These are phyloP conservation scores for Coemansia sp. DNA, from an alignment of 371 early-diverging fungal genomes.

Conservation along the genomic window DNA sequence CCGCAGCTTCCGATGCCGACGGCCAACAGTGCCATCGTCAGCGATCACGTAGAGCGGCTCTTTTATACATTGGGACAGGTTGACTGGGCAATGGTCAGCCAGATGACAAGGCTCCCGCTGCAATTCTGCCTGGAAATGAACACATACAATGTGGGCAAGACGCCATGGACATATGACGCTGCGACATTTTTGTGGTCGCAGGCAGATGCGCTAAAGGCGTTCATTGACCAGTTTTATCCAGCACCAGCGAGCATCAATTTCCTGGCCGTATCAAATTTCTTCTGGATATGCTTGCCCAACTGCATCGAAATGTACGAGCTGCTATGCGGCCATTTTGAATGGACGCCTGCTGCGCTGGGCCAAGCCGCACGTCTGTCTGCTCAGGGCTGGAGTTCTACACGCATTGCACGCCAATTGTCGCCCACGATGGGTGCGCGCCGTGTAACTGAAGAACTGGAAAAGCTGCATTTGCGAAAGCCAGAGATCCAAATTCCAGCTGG, in stretches of 20 bases:
- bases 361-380: slow-evolving; percentile 7
- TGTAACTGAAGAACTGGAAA: slow-evolving; percentile 1
- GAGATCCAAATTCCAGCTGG: slow-evolving; percentile 8
- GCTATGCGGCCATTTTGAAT: slow-evolving; percentile 28
- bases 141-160: slow-evolving; percentile 18
- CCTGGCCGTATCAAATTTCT: slow-evolving; percentile 35
- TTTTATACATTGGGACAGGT: slow-evolving; percentile 10
- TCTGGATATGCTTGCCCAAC: slow-evolving; percentile 23
- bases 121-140: slow-evolving; percentile 22
- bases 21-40: slow-evolving; percentile 5
- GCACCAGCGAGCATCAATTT: slow-evolving; percentile 25
- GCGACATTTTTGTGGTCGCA: slow-evolving; percentile 15
- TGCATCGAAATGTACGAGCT: slow-evolving; percentile 27
- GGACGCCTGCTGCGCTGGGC: slow-evolving; percentile 10
- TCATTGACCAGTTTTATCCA: slow-evolving; percentile 27
- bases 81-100: slow-evolving; percentile 27
- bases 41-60: slow-evolving; percentile 8
- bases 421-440: slow-evolving; percentile 20
- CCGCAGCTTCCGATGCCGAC: slow-evolving; percentile 4
- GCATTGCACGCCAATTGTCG: slow-evolving; percentile 31
- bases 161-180: slow-evolving; percentile 14
- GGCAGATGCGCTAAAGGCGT: slow-evolving; percentile 14
- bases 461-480: slow-evolving; percentile 1
- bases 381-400: slow-evolving; percentile 11
- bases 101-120: slow-evolving; percentile 5